Percentiles rank a stretch among this genome's conserved stretches.
These are phyloP conservation scores for Sindora glabra DNA, from an alignment of 306 rosid genomes.

Conservation along the genomic window DNA sequence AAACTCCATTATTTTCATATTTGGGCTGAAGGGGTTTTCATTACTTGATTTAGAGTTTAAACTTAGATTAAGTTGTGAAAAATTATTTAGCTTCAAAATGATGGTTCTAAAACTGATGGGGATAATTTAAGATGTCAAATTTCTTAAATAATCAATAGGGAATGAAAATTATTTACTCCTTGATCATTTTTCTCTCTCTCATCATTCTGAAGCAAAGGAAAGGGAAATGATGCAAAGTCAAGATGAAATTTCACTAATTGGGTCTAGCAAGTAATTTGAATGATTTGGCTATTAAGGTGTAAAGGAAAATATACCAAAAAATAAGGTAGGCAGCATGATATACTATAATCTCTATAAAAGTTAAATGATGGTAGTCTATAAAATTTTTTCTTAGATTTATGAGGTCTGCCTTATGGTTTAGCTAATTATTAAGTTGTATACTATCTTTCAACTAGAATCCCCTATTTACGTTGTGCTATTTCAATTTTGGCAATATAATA, in stretches of 20 bases:
- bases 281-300: slow-evolving; percentile 47
- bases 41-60: too few species aligned
- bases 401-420: slow-evolving; percentile 45
- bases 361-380: slow-evolving; percentile 49
- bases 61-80: too few species aligned
- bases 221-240: slow-evolving; percentile 81
- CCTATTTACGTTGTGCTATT: slow-evolving; percentile 47
- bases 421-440: slow-evolving; percentile 56
- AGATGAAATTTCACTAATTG: slow-evolving; percentile 44
- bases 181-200: slow-evolving; percentile 91
- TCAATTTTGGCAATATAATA: slow-evolving; percentile 67
- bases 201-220: slow-evolving; percentile 90
- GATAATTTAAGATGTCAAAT: too few species aligned
- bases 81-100: too few species aligned
- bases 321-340: slow-evolving; percentile 54
- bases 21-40: too few species aligned
- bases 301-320: slow-evolving; percentile 36
- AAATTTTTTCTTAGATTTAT: slow-evolving; percentile 55
- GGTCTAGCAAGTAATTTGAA: slow-evolving; percentile 27
- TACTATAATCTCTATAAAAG: slow-evolving; percentile 33
- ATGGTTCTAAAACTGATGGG: too few species aligned
- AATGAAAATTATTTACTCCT: too few species aligned
- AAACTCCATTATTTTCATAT: too few species aligned
- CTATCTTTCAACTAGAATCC: slow-evolving; percentile 38
- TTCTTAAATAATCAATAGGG: too few species aligned